phyloP scores from a whole-genome alignment of 1,139 yeast genomes.

The Blastobotrys malaysiensis region DNA sequence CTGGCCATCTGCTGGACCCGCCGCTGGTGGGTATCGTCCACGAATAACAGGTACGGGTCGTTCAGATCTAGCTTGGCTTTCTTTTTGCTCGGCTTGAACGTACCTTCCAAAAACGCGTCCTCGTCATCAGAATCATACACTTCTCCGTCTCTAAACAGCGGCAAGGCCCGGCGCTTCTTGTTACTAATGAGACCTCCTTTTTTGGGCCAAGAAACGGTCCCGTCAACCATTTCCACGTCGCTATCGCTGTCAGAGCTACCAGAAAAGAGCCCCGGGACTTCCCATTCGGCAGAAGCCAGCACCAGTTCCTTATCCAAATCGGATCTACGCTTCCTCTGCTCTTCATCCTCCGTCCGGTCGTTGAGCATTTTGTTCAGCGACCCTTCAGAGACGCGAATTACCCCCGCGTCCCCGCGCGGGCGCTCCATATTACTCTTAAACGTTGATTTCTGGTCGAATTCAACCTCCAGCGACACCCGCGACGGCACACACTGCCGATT shows the following conservation, averaged over 20 bases:
- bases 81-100: conserved; percentile 37
- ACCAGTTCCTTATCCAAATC: conserved; percentile 50
- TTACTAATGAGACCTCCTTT: neutral
- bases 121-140: conserved; percentile 53
- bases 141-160: conserved; percentile 15
- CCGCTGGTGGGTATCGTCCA: conserved; percentile 37
- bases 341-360: neutral
- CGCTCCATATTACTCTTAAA: conserved; percentile 20
- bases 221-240: neutral
- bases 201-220: neutral
- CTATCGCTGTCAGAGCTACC: neutral
- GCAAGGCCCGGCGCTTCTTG: neutral
- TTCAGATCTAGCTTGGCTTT: conserved; percentile 70
- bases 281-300: conserved; percentile 81
- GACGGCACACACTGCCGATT: conserved; percentile 62
- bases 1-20: conserved; percentile 5
- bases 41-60: conserved; percentile 72
- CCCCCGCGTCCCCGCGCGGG: conserved; percentile 7
- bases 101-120: conserved; percentile 75
- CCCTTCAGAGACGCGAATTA: conserved; percentile 13
- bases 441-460: conserved; percentile 35
- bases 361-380: neutral
- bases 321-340: conserved; percentile 19
- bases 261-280: conserved; percentile 25
- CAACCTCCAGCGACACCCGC: conserved; percentile 37